Base-by-base conservation (phyloP, 1,284 basidiomycete genomes). In the Irpex lacteus region DNA sequence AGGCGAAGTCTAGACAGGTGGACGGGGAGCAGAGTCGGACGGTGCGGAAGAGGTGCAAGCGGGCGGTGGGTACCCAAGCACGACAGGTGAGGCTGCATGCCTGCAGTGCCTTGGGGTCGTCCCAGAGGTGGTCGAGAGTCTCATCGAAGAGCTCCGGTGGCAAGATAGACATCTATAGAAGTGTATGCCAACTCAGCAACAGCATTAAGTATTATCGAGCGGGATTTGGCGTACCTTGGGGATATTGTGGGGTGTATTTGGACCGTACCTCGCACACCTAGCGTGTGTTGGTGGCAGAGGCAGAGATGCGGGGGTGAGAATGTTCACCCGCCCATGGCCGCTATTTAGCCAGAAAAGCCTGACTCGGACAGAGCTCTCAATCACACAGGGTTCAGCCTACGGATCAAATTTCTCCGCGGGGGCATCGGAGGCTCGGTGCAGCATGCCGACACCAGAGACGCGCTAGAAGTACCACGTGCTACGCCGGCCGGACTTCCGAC, bases 141-240 rank as follows among this genome's bases (percentile, higher is more conserved):
- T 72, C 67, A 62, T 75, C 74, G 55, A 70, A 68, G 54, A 75
- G 70, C 68, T 75, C 74, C 9, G 72, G 71, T n/a, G 74, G 74
- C 53, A 69, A 60, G 18, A 61, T 38, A 11, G 56, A 9, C 56
- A 58, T 58, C 56, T 58, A 11, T 34, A 34, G 15, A 18, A 60
- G 15, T 5, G 38, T 18, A 19, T 47, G 9, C n/a, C 32, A 34
- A 11, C 52, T 53, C 52, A 19, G 18, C 18, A 53, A 26, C 19
- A 53, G 52, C 1, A 34, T 34, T n/a, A 0, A 34, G 1, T 6
- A 34, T 34, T 6, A 34, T 34, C 32, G 32, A 34, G 32, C 32
- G 32, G 4, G 32, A 13, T 13, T 47, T n/a, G 11, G 19, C 52
- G 0, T 53, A 53, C 52, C 52, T 47, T 47, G n/a, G n/a, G 13